Evolutionary conservation across 2,329 filamentous ascomycete genomes (phyloP).

Genomic region (Fusarium sp.): DNA sequence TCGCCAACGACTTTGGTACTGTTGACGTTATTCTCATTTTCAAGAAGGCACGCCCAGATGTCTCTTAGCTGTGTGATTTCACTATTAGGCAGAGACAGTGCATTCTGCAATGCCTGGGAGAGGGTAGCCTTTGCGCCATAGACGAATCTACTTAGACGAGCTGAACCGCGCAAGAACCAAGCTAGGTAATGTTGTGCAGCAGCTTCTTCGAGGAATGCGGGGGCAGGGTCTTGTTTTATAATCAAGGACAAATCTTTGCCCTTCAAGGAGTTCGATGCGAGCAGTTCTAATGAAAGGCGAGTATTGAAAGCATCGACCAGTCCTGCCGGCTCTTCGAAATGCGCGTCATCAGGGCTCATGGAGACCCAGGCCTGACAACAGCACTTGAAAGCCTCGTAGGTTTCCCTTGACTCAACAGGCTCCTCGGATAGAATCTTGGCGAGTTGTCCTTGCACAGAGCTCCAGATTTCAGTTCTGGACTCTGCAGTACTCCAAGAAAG

Average conservation of each 20-base stretch:
- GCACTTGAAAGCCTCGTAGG: constrained; percentile 58
- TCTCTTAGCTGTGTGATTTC: constrained; percentile 33
- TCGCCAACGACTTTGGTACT: constrained; percentile 50
- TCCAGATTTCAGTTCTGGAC: constrained; percentile 53
- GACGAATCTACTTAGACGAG: constrained; percentile 50
- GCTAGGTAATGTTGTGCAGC: constrained; percentile 51
- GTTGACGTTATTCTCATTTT: constrained; percentile 56
- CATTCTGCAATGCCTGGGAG: constrained; percentile 45
- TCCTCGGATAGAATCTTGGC: constrained; percentile 51
- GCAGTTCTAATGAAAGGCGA: constrained; percentile 51
- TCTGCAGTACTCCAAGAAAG: constrained; percentile 52
- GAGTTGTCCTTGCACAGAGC: constrained; percentile 50
- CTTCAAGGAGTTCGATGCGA: constrained; percentile 43
- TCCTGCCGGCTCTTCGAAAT: constrained; percentile 48
- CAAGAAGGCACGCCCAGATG: constrained; percentile 51
- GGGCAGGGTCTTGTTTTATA: constrained; percentile 28
- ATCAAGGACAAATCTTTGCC: constrained; percentile 38
- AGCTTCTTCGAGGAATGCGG: constrained; percentile 46
- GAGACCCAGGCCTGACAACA: constrained; percentile 55
- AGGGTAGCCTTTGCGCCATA: constrained; percentile 44
- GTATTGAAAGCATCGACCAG: constrained; percentile 52
- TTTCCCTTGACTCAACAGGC: constrained; percentile 51
- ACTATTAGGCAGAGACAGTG: constrained; percentile 36
- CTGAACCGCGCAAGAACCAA: constrained; percentile 53
- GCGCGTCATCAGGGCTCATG: constrained; percentile 54